Conservation (phyloP, 2,329 filamentous ascomycete species). For the Mycocentrospora acerina region DNA sequence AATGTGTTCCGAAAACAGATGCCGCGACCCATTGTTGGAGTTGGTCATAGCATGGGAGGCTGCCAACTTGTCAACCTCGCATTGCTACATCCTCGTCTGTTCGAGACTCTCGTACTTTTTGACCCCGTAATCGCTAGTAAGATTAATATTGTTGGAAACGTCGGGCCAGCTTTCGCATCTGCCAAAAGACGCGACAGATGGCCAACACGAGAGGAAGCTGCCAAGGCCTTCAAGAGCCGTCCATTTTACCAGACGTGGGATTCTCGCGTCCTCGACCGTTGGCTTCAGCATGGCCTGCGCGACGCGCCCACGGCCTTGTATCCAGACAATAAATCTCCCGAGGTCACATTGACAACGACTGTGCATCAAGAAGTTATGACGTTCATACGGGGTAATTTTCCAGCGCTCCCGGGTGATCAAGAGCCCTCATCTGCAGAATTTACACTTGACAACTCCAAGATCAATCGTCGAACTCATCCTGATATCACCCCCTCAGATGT, state of each 20-base stretch:
- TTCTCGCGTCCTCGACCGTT: slow-evolving; percentile 71
- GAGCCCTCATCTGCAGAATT: slow-evolving; percentile 44
- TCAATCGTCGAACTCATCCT: slow-evolving; percentile 46
- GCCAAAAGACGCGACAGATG: slow-evolving; percentile 75
- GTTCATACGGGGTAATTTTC: slow-evolving; percentile 65
- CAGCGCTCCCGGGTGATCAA: slow-evolving; percentile 46
- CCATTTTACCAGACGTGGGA: slow-evolving; percentile 86
- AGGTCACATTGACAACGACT: slow-evolving; percentile 75
- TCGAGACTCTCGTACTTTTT: slow-evolving; percentile 74
- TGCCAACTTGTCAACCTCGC: slow-evolving; percentile 71
- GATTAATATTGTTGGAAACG: slow-evolving; percentile 46
- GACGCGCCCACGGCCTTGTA: slow-evolving; percentile 65
- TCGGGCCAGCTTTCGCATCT: slow-evolving; percentile 60
- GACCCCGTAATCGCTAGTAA: slow-evolving; percentile 73
- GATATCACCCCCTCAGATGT: slow-evolving; percentile 42
- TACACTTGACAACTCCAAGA: slow-evolving; percentile 26
- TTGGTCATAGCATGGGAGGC: slow-evolving; percentile 89
- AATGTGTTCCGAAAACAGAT: slow-evolving; percentile 79
- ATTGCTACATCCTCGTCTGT: slow-evolving; percentile 76
- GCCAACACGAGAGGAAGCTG: slow-evolving; percentile 73
- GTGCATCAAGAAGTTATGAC: slow-evolving; percentile 88
- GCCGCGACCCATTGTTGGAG: slow-evolving; percentile 77
- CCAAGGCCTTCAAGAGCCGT: slow-evolving; percentile 64
- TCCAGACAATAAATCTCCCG: slow-evolving; percentile 45
- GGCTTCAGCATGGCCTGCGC: slow-evolving; percentile 74